Evolutionary conservation across 1,284 basidiomycete genomes (phyloP), one percentile per base, ranked within the genome.

Genomic region (Pseudozyma thailandica): DNA sequence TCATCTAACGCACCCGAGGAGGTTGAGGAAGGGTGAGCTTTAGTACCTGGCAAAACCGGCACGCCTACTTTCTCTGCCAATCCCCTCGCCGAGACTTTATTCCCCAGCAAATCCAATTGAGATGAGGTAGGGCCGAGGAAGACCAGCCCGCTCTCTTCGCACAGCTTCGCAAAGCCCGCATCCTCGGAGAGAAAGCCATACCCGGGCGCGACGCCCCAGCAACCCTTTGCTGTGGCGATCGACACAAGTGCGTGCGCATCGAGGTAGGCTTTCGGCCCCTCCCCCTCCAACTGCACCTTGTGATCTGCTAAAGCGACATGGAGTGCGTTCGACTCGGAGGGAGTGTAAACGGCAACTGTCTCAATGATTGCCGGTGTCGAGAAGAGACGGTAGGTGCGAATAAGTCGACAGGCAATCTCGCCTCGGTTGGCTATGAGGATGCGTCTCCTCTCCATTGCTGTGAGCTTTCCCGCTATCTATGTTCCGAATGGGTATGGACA

Each of bases 221-320:
- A 89, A 26, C 84, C 87, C 50, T 57, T 74, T 74, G 84, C 83
- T 4, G 83, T 80, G 52, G 82, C 83, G 70, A 86, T 87, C 30
- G 87, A 84, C 1, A 84, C 72, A 8, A 89, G 63, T 20, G 89
- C 41, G 7, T 38, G n/a, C 8, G 26, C 43, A 39, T 76, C 63
- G n/a, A 76, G 54, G 46, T 72, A 76, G 13, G 72, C 63, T 21
- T 82, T 38, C 5, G 72, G 59, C 3, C 72, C 74, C 10, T 62
- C 42, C 27, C 35, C 35, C 79, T 38, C 88, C 81, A 70, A 51
- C 12, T 33, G 50, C 12, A 58, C 49, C 1, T 51, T 31, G 4
- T 16, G 20, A 15, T 52, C 43, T 10, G 57, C 50, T 0, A 59
- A 51, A 13, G 59, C 38, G 5, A 64, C 72, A 30, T 74, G 66